These are phyloP conservation scores for Heracleum sosnowskyi DNA, from an alignment of 129 eudicot genomes.

Conservation along the genomic window DNA sequence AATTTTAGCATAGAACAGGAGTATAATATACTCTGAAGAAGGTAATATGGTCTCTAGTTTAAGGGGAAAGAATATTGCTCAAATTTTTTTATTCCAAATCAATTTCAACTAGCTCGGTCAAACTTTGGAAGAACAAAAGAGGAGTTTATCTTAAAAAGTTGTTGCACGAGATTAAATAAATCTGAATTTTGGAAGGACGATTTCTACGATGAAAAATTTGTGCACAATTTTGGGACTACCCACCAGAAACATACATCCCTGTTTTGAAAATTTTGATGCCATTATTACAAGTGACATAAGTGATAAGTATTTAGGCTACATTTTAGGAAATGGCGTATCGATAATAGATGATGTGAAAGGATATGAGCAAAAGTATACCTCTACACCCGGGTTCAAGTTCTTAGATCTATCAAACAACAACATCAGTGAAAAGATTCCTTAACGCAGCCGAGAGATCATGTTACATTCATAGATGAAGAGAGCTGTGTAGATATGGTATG, in stretches of 20 bases:
- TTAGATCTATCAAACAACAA: not conserved
- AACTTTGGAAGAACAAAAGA: too few relatives aligned
- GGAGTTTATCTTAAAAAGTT: too few relatives aligned
- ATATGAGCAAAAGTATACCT: not conserved
- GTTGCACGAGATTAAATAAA: not conserved
- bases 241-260: too few relatives aligned
- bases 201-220: too few relatives aligned
- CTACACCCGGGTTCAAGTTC: not conserved
- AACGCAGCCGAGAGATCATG: not conserved
- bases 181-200: too few relatives aligned
- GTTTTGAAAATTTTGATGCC: not conserved
- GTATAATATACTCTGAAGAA: not conserved
- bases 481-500: not conserved
- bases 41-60: slow-evolving; percentile 6
- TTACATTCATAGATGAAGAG: not conserved
- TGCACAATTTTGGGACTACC: too few relatives aligned
- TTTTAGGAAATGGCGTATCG: not conserved
- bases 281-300: not conserved
- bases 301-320: too few relatives aligned
- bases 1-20: slow-evolving; percentile 1
- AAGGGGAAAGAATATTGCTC: not conserved
- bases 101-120: too few relatives aligned
- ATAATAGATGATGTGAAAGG: not conserved
- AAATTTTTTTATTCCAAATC: too few relatives aligned
- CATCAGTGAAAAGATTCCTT: not conserved